phyloP scores from a whole-genome alignment of 805 yeast species.

The Lipomyces mesembrius region DNA sequence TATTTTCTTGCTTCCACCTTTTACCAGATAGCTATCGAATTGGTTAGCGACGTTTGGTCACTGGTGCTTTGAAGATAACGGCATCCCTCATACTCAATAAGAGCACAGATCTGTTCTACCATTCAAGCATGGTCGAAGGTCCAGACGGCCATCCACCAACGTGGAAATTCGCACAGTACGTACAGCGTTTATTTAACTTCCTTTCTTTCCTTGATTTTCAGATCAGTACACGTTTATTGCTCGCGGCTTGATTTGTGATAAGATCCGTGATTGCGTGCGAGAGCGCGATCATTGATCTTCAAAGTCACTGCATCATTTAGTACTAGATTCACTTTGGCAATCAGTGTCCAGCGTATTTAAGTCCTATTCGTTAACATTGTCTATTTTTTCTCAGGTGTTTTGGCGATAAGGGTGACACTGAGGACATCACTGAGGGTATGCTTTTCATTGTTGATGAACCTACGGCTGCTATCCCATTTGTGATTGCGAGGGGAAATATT shows the following conservation, averaged over 20 bases:
- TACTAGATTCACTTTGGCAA: not conserved
- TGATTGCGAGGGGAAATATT: slow-evolving; percentile 1
- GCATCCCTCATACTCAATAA: not conserved
- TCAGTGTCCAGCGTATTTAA: not conserved
- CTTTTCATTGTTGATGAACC: not conserved
- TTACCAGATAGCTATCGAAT: slow-evolving; percentile 4
- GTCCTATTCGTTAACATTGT: not conserved
- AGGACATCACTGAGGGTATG: slow-evolving; percentile 58
- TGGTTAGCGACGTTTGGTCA: not conserved
- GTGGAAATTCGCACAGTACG: slow-evolving; percentile 44
- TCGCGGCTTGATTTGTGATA: not conserved
- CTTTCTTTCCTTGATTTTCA: slow-evolving; percentile 2
- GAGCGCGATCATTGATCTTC: slow-evolving; percentile 3
- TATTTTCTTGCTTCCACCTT: not conserved
- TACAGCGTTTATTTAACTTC: not conserved
- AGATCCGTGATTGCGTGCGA: not conserved
- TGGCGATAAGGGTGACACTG: slow-evolving; percentile 98
- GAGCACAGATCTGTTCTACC: not conserved
- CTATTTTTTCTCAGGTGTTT: slow-evolving; percentile 59
- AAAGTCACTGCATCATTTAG: not conserved
- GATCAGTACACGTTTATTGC: not conserved
- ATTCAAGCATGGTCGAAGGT: slow-evolving; percentile 34
- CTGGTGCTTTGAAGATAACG: not conserved
- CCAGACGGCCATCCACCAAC: slow-evolving; percentile 36
- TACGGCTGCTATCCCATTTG: not conserved